A percentile compares a stretch with the other conserved stretches of the same genome.
phyloP scores from a whole-genome alignment of 305 asterid species.

The Ilex paraguariensis region DNA sequence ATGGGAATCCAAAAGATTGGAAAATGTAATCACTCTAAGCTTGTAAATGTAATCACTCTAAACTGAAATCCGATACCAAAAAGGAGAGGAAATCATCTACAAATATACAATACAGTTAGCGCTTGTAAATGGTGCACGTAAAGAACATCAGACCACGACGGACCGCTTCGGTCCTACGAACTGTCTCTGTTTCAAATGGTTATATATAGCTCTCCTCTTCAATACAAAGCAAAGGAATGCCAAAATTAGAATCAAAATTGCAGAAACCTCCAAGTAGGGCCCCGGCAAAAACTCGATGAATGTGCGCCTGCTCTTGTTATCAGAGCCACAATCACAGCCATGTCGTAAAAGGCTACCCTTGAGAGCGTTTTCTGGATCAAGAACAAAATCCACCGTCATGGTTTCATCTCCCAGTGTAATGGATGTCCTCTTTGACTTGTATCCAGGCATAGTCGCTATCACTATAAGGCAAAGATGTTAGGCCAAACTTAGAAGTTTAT shows the following conservation, averaged over 20 bases:
- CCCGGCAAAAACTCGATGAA: conserved; percentile 36
- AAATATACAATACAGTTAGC: neutral
- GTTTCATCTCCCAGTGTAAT: conserved; percentile 61
- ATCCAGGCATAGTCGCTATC: conserved; percentile 61
- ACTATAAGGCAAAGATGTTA: conserved; percentile 33
- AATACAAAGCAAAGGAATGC: conserved; percentile 56
- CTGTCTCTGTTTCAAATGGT: conserved; percentile 37
- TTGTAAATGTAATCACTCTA: no score
- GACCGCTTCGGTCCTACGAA: conserved; percentile 26
- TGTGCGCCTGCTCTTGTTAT: conserved; percentile 22
- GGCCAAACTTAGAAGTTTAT: neutral
- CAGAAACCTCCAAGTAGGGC: conserved; percentile 34
- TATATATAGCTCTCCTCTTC: conserved; percentile 46
- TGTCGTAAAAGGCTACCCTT: conserved; percentile 24
- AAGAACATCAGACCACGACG: conserved; percentile 20
- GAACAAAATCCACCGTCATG: conserved; percentile 59
- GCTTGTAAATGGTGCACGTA: neutral
- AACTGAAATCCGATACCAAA: no score
- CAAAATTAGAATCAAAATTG: conserved; percentile 39
- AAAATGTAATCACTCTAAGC: no score
- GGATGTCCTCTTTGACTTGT: conserved; percentile 61
- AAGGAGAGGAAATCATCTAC: no score
- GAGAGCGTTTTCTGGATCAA: conserved; percentile 42
- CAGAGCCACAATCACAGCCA: conserved; percentile 43
- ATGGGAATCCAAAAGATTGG: no score